A percentile compares a stretch with the other conserved stretches of the same genome.
Evolutionary conservation across 2,329 filamentous ascomycete genomes (phyloP).

Genomic region (Hypoxylon sp.): DNA sequence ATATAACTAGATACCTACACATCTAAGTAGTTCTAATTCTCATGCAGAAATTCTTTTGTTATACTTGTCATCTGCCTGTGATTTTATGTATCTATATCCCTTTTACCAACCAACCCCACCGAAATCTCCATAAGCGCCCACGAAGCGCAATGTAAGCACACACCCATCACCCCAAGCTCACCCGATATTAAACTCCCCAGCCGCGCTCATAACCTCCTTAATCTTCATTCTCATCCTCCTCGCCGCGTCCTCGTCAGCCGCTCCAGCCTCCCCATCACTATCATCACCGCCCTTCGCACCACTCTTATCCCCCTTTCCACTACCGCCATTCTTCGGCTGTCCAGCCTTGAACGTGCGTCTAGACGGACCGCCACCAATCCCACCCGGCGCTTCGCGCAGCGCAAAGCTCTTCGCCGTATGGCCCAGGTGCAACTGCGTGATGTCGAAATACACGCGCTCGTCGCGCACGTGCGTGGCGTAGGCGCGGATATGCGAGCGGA

Average conservation of each 20-base stretch:
- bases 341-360: conserved; percentile 59
- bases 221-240: conserved; percentile 77
- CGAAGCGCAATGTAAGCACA: not conserved
- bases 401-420: conserved; percentile 96
- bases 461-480: conserved; percentile 94
- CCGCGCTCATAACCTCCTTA: conserved; percentile 68
- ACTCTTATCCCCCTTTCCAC: conserved; percentile 35
- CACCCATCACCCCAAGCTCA: conserved; percentile 49
- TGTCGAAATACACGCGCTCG: conserved; percentile 90
- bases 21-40: too few relatives aligned
- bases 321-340: conserved; percentile 52
- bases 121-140: not conserved
- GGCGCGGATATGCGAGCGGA: conserved; percentile 91
- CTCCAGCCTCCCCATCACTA: conserved; percentile 58
- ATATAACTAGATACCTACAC: too few relatives aligned
- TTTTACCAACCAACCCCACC: not conserved
- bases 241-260: conserved; percentile 71
- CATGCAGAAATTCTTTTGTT: not conserved
- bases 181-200: conserved; percentile 79
- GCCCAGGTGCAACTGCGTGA: conserved; percentile 89
- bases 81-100: conserved; percentile 13
- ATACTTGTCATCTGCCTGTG: not conserved
- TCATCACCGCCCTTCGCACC: conserved; percentile 52
- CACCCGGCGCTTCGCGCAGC: conserved; percentile 87
- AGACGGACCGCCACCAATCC: conserved; percentile 76